Evolutionary conservation across 768 basidiomycete genomes (phyloP).

Genomic region (Kockovaella imperatae): DNA sequence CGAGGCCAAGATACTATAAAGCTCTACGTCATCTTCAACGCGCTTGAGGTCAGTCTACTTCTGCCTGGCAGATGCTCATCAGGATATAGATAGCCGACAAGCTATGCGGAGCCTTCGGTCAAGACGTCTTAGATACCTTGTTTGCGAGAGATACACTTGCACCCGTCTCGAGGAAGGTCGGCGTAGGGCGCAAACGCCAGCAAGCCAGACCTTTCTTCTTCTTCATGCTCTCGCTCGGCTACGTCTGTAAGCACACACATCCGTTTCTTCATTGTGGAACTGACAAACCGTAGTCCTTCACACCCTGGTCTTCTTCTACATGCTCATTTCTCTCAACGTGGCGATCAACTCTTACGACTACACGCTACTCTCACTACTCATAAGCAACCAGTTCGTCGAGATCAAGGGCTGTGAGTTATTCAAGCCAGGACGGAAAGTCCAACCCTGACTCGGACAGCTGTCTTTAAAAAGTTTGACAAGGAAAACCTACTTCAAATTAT

Average conservation of each 20-base stretch:
- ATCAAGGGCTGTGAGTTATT: slow-evolving; percentile 72
- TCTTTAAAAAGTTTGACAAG: slow-evolving; percentile 99
- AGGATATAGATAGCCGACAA: slow-evolving; percentile 78
- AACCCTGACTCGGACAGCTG: slow-evolving; percentile 43
- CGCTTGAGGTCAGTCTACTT: slow-evolving; percentile 69
- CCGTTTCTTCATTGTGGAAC: neutral
- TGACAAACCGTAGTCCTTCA: slow-evolving; percentile 59
- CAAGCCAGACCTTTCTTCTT: slow-evolving; percentile 71
- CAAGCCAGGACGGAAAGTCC: neutral
- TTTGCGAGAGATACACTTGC: slow-evolving; percentile 85
- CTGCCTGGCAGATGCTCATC: neutral
- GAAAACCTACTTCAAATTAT: slow-evolving; percentile 98
- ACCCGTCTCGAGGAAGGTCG: slow-evolving; percentile 50
- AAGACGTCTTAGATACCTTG: slow-evolving; percentile 91
- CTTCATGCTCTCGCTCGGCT: slow-evolving; percentile 71
- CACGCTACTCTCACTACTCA: slow-evolving; percentile 80
- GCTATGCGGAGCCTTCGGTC: slow-evolving; percentile 89
- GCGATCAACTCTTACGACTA: slow-evolving; percentile 98
- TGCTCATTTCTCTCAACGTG: slow-evolving; percentile 87
- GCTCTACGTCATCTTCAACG: slow-evolving; percentile 97
- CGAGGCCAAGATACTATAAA: slow-evolving; percentile 98
- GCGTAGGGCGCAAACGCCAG: slow-evolving; percentile 46
- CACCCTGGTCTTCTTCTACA: slow-evolving; percentile 90
- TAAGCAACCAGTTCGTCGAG: slow-evolving; percentile 98
- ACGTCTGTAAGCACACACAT: slow-evolving; percentile 59